These are phyloP conservation scores for Aspergillus pseudoglaucus DNA, from an alignment of 2,329 filamentous ascomycete genomes.

Conservation along the genomic window DNA sequence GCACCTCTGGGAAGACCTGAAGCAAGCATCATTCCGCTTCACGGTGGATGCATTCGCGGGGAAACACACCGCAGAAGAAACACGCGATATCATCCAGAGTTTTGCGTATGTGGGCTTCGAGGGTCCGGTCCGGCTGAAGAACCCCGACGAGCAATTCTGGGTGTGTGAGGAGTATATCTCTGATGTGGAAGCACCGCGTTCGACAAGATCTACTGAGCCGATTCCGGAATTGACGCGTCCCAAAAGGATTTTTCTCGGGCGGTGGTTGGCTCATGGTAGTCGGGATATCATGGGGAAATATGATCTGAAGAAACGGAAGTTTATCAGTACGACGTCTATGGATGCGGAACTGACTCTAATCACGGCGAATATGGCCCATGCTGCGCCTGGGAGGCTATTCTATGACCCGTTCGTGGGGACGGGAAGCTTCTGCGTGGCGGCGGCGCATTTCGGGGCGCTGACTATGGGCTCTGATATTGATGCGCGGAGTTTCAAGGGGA, in stretches of 20 bases:
- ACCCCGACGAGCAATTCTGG: constrained; percentile 67
- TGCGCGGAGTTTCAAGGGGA: constrained; percentile 75
- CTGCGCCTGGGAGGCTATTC: constrained; percentile 74
- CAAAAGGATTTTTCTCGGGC: constrained; percentile 62
- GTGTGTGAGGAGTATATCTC: constrained; percentile 76
- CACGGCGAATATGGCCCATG: constrained; percentile 84
- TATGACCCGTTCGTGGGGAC: constrained; percentile 97
- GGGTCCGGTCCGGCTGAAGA: constrained; percentile 70
- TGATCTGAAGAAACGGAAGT: constrained; percentile 85
- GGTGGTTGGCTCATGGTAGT: constrained; percentile 60
- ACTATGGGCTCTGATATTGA: constrained; percentile 90
- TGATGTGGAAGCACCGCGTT: constrained; percentile 23
- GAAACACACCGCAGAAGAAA: constrained; percentile 56
- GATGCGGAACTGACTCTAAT: constrained; percentile 87
- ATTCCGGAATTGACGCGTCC: constrained; percentile 49
- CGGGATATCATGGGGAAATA: constrained; percentile 65
- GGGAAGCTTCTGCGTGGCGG: constrained; percentile 84
- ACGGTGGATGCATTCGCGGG: constrained; percentile 75
- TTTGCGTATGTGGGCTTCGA: constrained; percentile 73
- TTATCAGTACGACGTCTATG: constrained; percentile 97
- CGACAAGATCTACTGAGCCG: constrained; percentile 13
- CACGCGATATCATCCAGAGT: constrained; percentile 70
- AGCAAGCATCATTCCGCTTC: constrained; percentile 69
- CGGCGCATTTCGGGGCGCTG: constrained; percentile 79
- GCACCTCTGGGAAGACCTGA: constrained; percentile 62